Evolutionary conservation across 495 filamentous ascomycete genomes (phyloP).

Genomic region (Penicillium atrosanguineum): DNA sequence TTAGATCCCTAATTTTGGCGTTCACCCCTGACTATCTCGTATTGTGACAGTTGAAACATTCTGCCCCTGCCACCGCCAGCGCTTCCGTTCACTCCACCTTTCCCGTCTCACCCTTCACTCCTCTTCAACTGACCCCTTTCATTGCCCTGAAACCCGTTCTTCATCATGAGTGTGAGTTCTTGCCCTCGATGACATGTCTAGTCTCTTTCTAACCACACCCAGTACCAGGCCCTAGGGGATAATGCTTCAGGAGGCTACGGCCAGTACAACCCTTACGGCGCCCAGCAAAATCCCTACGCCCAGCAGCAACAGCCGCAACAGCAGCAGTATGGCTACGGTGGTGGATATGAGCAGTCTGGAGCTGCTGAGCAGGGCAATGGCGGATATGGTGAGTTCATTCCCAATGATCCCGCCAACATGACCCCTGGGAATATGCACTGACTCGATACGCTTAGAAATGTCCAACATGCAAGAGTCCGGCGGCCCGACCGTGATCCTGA

Average conservation of each 20-base stretch:
- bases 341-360: constrained; percentile 41
- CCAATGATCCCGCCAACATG: background rate
- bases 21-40: constrained; percentile 14
- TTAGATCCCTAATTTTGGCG: background rate
- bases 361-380: constrained; percentile 39
- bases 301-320: constrained; percentile 27
- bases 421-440: constrained; percentile 4
- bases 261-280: constrained; percentile 61
- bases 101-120: constrained; percentile 29
- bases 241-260: constrained; percentile 51
- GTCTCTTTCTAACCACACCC: constrained; percentile 3
- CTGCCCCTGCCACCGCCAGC: constrained; percentile 15
- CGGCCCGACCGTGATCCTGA: constrained; percentile 72
- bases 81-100: constrained; percentile 23
- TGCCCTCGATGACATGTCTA: background rate
- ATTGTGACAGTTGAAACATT: constrained; percentile 1
- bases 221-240: constrained; percentile 36
- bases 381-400: constrained; percentile 37
- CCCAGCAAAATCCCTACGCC: constrained; percentile 45
- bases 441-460: constrained; percentile 56
- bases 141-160: background rate
- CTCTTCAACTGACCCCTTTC: constrained; percentile 7
- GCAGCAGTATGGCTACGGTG: constrained; percentile 44
- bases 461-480: constrained; percentile 51
- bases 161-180: constrained; percentile 38